Percentiles rank a stretch among this genome's conserved stretches.
These are phyloP conservation scores for Mrakia gelida DNA, from an alignment of 768 basidiomycete genomes.

Conservation along the genomic window DNA sequence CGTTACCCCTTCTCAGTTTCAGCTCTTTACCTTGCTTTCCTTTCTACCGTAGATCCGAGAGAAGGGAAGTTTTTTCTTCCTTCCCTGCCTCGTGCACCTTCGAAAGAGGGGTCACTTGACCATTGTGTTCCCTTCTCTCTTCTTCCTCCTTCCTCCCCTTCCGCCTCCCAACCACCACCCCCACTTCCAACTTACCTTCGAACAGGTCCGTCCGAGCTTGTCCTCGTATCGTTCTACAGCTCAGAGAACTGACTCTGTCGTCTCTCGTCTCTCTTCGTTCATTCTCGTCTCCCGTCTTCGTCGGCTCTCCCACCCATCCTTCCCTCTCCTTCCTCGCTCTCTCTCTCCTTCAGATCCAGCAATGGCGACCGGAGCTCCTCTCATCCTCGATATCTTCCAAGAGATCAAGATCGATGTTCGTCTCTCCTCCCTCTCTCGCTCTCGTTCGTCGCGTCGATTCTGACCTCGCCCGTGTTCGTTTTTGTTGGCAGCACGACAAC, in stretches of 20 bases:
- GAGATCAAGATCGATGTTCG: background rate
- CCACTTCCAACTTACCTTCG: background rate
- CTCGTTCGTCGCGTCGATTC: background rate
- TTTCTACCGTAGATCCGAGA: no score
- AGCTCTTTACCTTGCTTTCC: no score
- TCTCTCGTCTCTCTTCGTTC: background rate
- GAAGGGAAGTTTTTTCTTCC: no score
- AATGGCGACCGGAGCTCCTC: background rate
- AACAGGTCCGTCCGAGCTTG: no score
- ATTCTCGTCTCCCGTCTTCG: background rate
- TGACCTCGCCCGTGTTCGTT: background rate
- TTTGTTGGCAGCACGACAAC: constrained; percentile 13
- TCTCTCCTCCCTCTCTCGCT: background rate
- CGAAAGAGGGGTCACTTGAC: background rate
- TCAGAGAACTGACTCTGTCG: background rate
- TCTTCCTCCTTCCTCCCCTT: background rate
- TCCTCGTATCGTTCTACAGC: background rate
- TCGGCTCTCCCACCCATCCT: background rate
- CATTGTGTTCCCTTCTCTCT: background rate
- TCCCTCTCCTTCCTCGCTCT: background rate
- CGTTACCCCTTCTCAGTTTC: no score
- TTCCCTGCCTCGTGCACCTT: no score
- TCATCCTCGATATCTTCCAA: background rate
- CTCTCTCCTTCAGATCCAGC: background rate
- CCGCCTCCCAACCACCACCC: background rate